Conservation (phyloP, 2,329 filamentous ascomycete species). For the Aspergillus puulaauensis region DNA sequence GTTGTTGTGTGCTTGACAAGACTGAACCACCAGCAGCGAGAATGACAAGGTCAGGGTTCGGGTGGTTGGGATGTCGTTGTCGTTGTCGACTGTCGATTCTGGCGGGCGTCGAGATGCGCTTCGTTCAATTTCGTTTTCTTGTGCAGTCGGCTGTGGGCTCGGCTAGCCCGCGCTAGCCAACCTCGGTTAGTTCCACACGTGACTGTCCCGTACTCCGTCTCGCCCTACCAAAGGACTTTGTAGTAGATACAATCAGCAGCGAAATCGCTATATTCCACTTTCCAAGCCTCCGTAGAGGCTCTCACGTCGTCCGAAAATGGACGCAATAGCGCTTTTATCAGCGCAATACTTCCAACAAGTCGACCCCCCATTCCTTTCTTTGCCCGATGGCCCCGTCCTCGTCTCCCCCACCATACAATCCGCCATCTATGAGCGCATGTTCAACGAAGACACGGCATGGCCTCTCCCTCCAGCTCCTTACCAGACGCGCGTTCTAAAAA, state of each 20-base stretch:
- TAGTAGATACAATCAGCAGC: not conserved
- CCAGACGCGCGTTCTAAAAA: slow-evolving; percentile 70
- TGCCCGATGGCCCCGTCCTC: slow-evolving; percentile 59
- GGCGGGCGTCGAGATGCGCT: slow-evolving; percentile 27
- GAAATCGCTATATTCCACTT: not conserved
- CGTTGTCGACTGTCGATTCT: slow-evolving; percentile 29
- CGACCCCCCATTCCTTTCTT: slow-evolving; percentile 59
- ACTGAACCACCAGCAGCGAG: slow-evolving; percentile 31
- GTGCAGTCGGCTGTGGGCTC: slow-evolving; percentile 39
- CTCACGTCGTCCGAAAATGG: not conserved
- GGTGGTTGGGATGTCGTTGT: slow-evolving; percentile 27
- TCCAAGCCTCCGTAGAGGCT: not conserved
- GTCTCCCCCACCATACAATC: slow-evolving; percentile 63
- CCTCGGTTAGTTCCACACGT: slow-evolving; percentile 12
- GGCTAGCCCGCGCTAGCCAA: slow-evolving; percentile 40
- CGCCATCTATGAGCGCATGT: slow-evolving; percentile 65
- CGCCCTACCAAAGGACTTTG: not conserved
- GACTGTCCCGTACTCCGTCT: not conserved
- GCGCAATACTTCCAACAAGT: slow-evolving; percentile 81
- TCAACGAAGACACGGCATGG: slow-evolving; percentile 56
- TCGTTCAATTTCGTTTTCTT: slow-evolving; percentile 40
- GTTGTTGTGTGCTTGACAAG: slow-evolving; percentile 52
- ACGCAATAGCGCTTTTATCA: slow-evolving; percentile 37
- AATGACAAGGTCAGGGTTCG: slow-evolving; percentile 23
- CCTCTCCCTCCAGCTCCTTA: slow-evolving; percentile 68